Conservation (phyloP, 192 early-diverging fungal genomes). For the Entomortierella chlamydospora region DNA sequence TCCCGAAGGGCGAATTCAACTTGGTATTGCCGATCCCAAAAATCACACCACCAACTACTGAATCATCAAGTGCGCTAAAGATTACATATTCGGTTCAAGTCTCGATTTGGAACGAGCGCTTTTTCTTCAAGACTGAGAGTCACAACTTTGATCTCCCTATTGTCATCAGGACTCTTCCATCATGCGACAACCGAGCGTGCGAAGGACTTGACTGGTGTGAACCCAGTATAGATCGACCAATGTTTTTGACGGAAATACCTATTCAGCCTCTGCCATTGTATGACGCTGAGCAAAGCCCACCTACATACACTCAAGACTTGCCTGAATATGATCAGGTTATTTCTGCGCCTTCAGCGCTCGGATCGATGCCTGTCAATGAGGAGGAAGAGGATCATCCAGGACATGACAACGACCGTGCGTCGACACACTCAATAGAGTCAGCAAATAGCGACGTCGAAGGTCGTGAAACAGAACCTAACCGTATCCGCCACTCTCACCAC, state of each 20-base stretch:
- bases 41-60: constrained; percentile 42
- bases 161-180: constrained; percentile 44
- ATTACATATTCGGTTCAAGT: constrained; percentile 54
- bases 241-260: constrained; percentile 44
- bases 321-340: constrained; percentile 34
- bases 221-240: constrained; percentile 48
- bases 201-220: constrained; percentile 54
- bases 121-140: constrained; percentile 53
- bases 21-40: constrained; percentile 46
- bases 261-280: constrained; percentile 47
- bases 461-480: constrained; percentile 11
- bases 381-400: constrained; percentile 1
- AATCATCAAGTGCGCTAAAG: constrained; percentile 48
- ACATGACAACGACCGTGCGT: neutral
- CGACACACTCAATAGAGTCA: constrained; percentile 13
- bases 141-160: constrained; percentile 52
- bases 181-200: constrained; percentile 46
- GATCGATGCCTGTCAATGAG: neutral
- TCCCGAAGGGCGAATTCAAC: constrained; percentile 44
- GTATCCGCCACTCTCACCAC: no score
- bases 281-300: constrained; percentile 39
- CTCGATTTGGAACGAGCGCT: constrained; percentile 53
- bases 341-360: neutral
- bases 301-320: constrained; percentile 23
- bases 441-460: constrained; percentile 25